phyloP scores from a whole-genome alignment of 139 green algal genomes.

The Auxenochlorella pyrenoidosa region DNA sequence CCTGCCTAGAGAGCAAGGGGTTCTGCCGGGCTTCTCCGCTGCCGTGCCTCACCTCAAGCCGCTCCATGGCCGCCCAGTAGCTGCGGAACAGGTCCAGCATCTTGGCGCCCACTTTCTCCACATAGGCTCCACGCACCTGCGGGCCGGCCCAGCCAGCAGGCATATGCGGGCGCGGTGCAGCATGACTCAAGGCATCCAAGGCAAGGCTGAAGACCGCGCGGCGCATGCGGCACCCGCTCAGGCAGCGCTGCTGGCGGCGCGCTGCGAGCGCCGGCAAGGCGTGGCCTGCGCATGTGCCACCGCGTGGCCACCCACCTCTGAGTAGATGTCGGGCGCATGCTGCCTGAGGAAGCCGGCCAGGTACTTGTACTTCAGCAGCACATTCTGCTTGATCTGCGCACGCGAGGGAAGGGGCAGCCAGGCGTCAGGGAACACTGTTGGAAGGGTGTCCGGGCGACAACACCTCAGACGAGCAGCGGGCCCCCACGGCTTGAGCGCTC shows the following conservation, averaged over 20 bases:
- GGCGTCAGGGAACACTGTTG: no score
- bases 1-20: no score
- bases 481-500: no score
- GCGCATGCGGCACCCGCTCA: not conserved
- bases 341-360: constrained; percentile 79
- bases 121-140: constrained; percentile 82
- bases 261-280: not conserved
- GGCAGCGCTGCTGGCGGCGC: not conserved
- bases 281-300: not conserved
- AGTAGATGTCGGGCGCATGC: constrained; percentile 77
- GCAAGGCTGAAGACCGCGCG: not conserved
- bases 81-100: constrained; percentile 87
- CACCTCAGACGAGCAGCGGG: no score
- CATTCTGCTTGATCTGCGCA: constrained; percentile 86
- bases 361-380: constrained; percentile 90
- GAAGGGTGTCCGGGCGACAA: no score
- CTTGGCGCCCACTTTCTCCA: constrained; percentile 81
- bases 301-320: constrained; percentile 61
- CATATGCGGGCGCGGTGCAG: no score
- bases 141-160: no score
- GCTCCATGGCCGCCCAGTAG: constrained; percentile 88
- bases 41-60: constrained; percentile 53
- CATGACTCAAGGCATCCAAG: not conserved
- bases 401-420: no score
- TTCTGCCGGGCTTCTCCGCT: no score